Base-by-base conservation (phyloP, 2,329 filamentous ascomycete species). In the Alternaria panax region DNA sequence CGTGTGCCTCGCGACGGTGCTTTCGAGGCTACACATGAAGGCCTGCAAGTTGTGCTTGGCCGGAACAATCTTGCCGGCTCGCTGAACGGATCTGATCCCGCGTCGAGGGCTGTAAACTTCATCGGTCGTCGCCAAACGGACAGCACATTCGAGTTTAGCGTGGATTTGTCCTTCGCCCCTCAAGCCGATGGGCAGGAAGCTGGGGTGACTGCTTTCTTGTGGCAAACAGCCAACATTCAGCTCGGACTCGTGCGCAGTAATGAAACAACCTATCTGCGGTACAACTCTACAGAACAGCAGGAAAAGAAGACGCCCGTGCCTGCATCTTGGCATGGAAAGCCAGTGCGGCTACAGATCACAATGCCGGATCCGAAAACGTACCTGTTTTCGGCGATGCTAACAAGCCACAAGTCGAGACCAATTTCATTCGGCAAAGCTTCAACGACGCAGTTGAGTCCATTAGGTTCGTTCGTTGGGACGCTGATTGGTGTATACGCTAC, bases 401-500 rank as follows among this genome's bases (percentile, higher is more conserved):
- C 46, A 3, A 36, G 11, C 4, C 20, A 28, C 25, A 28, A 24
- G 5, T 40, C 42, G 14, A 30, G 8, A 9, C 41, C 8, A 14
- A 41, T 63, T 7, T 27, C 60, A 0, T 20, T 63, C 7, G 60
- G 60, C 0, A 63, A 24, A 25, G 60, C 54, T 20, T 58, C 54
- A 60, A 69, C 41, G 60, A 54, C 51, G 63, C 55, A 53, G 7
- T n/a, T 64, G 22, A 59, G 52, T 43, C n/a, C 43, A 24, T 52
- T 53, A 1, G 56, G 56, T 6, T 57, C 47, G 5, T 68, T 67
- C 43, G 63, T 59, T 80, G 84, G 84, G 0, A 80, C 80, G 1
- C 73, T 86, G 14, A 62, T 87, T 0, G 84, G 84, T 0, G 76
- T 80, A 2, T 86, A 85, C 65, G 80, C 80, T 30, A 86, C 84